These are phyloP conservation scores for Patellifolia procumbens DNA, from an alignment of 179 eudicot species.

Conservation along the genomic window DNA sequence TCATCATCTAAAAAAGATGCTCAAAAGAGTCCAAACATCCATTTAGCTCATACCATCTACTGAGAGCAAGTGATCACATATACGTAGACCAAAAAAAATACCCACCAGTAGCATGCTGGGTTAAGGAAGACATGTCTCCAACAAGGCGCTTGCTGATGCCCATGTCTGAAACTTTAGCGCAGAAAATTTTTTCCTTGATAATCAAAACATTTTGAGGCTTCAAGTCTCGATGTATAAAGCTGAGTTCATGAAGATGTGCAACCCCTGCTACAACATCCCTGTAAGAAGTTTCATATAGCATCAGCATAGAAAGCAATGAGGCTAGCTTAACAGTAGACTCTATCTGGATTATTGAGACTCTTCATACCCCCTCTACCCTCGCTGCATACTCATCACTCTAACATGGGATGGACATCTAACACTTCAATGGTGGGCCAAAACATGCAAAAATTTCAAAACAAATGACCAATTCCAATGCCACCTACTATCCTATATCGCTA, in stretches of 20 bases:
- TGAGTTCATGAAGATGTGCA: slow-evolving; percentile 74
- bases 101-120: slow-evolving; percentile 62
- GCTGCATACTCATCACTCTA: neutral
- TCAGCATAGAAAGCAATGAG: slow-evolving; percentile 1
- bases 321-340: neutral
- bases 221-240: slow-evolving; percentile 69
- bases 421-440: neutral
- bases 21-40: too few relatives aligned
- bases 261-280: slow-evolving; percentile 67
- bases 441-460: neutral
- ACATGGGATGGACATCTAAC: neutral
- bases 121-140: slow-evolving; percentile 60
- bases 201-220: slow-evolving; percentile 77
- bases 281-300: slow-evolving; percentile 17
- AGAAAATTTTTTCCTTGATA: slow-evolving; percentile 47
- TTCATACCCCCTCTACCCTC: neutral
- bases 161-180: slow-evolving; percentile 80
- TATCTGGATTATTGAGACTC: neutral
- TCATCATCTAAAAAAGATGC: too few relatives aligned
- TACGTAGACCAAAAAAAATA: neutral
- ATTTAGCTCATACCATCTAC: neutral
- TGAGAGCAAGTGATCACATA: neutral
- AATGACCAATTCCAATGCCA: too few relatives aligned
- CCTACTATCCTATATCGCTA: too few relatives aligned
- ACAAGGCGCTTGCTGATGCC: slow-evolving; percentile 78